These are phyloP conservation scores for Xylariaceae sp. DNA, from an alignment of 2,329 filamentous ascomycete genomes.

Conservation along the genomic window DNA sequence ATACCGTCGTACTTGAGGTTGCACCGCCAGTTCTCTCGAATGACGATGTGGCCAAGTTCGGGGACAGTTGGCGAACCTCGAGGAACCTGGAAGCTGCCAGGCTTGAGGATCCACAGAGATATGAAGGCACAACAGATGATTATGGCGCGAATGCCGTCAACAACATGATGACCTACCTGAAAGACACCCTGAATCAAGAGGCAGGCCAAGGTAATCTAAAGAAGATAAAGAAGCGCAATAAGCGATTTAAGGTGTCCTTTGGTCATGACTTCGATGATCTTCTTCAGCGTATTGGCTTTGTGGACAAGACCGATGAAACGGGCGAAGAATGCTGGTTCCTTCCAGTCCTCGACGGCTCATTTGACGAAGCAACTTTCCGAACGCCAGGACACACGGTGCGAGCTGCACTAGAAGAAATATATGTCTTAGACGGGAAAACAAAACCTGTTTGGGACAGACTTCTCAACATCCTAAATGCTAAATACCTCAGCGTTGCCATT, in stretches of 20 bases:
- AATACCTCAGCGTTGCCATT: constrained; percentile 2
- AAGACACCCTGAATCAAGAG: constrained; percentile 42
- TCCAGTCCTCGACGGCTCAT: constrained; percentile 33
- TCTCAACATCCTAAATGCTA: constrained; percentile 21
- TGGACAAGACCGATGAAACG: constrained; percentile 37
- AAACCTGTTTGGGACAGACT: constrained; percentile 25
- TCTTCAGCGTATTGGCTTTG: constrained; percentile 49
- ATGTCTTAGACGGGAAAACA: constrained; percentile 18
- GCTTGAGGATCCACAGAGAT: constrained; percentile 47
- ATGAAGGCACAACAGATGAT: constrained; percentile 40
- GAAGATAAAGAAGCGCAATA: constrained; percentile 56
- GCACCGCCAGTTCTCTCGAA: constrained; percentile 42
- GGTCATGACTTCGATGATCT: constrained; percentile 48
- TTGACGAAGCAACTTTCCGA: constrained; percentile 37
- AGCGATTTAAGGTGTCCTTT: constrained; percentile 54
- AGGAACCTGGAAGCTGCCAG: constrained; percentile 39
- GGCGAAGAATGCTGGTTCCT: constrained; percentile 39
- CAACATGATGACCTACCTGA: constrained; percentile 52
- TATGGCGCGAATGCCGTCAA: constrained; percentile 40
- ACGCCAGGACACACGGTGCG: constrained; percentile 34
- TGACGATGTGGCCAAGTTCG: constrained; percentile 43
- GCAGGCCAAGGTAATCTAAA: constrained; percentile 32
- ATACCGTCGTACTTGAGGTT: constrained; percentile 48
- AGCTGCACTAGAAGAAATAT: constrained; percentile 29
- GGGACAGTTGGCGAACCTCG: constrained; percentile 44